Base-by-base conservation (phyloP, 23 red algal genomes). In the Pyropia haitanensis region DNA sequence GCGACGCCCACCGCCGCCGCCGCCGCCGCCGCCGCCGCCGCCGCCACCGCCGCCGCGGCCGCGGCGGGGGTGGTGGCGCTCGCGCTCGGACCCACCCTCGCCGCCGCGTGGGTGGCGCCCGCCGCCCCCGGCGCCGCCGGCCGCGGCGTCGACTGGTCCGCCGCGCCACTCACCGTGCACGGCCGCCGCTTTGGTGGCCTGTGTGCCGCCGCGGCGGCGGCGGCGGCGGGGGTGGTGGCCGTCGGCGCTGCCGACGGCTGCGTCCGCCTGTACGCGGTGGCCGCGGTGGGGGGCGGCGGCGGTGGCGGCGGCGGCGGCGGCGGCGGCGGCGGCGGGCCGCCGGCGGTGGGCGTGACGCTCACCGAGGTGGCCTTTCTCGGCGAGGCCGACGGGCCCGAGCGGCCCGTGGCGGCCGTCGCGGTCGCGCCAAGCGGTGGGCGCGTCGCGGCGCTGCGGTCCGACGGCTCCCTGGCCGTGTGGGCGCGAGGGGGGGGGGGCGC, bases 211-310 rank as follows among this genome's bases (percentile, higher is more conserved):
- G 39, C 39, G 5, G 39, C 39, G 5, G 39, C 39, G 0, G 39
- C 39, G 39, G 4, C 39, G 39, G 39, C 10, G 39, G 39, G 39
- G 39, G 39, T 85, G 61, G 63, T 85, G 28, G 69, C 64, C 19
- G 65, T 62, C 23, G 80, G 80, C 22, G 58, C 67, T 27, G 31
- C 33, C 25, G 80, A 85, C 53, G 80, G 80, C 20, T 65, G 63
- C 23, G 33, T 75, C 10, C 50, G 62, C 28, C 46, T 85, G 14
- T 85, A 85, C 68, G 57, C 27, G n/a, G 80, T 68, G 2, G 55
- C 51, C 24, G 66, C 63, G 21, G 63, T 68, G 27, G 65, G 72
- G 49, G 46, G 68, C n/a, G 59, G 60, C 10, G 24, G 24, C 55
- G 31, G 18, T 18, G 60, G 48, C 14, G 49, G 6, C 5, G 78